These are phyloP conservation scores for Saccharomycopsis guyanensis DNA, from an alignment of 805 yeast species.

Conservation along the genomic window DNA sequence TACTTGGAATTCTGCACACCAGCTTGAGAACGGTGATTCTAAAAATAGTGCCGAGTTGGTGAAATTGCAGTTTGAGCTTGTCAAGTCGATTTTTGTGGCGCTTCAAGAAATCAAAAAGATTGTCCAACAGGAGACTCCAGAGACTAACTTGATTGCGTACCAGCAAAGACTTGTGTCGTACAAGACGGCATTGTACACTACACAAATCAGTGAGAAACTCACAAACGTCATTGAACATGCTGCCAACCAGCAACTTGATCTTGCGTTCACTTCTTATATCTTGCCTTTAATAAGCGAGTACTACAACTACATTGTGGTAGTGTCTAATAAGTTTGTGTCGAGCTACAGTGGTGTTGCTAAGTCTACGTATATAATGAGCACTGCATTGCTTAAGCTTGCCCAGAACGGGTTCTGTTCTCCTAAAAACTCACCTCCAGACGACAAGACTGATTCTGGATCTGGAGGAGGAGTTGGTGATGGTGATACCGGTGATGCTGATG, in stretches of 20 bases:
- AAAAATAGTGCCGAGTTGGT: neutral
- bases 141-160: neutral
- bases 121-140: neutral
- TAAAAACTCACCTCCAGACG: constrained; percentile 53
- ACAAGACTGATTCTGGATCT: constrained; percentile 36
- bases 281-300: constrained; percentile 62
- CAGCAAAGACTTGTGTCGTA: neutral
- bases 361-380: constrained; percentile 53
- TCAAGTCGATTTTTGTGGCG: neutral
- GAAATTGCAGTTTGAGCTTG: neutral
- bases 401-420: constrained; percentile 91
- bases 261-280: constrained; percentile 30
- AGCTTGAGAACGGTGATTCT: neutral
- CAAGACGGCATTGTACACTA: neutral
- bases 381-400: constrained; percentile 52
- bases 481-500: constrained; percentile 65
- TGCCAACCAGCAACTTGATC: neutral
- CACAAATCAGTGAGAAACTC: neutral
- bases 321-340: constrained; percentile 31
- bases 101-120: neutral
- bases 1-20: neutral
- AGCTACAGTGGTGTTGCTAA: constrained; percentile 50
- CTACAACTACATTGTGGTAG: constrained; percentile 33
- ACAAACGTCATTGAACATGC: neutral
- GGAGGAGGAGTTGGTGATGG: constrained; percentile 88